Base-by-base conservation (phyloP, 257 asterid genomes). In the Scutellaria baicalensis region DNA sequence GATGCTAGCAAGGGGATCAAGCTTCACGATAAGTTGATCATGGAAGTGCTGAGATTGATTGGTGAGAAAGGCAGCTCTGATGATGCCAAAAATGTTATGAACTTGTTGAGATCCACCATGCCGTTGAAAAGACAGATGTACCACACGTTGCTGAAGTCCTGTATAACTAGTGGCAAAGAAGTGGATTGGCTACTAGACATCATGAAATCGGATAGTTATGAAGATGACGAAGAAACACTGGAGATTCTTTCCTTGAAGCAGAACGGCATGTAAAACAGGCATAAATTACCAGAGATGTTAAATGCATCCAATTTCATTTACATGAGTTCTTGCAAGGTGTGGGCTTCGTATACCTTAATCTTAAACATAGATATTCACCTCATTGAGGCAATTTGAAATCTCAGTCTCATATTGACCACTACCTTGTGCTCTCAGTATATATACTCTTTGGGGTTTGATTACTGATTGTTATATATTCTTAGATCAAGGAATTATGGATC, bases 201-300 rank as follows among this genome's bases (percentile, higher is more conserved):
- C 58, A 79, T 87, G 94, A 80, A 73, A 63, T 77, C 70, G 36
- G 91, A 88, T 66, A 70, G 74, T 43, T 75, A 78, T 48, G 81
- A 77, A 33, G 83, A 74, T 70, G 83, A 84, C 45, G 82, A 85
- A 68, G 92, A 85, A 75, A 82, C 88, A 14, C 55, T 67, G 75
- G 64, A 64, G 74, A 79, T 85, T 66, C 79, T 83, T 56, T 59
- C 81, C 40, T 48, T 74, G 72, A 67, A 61, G 62, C 63, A 69
- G 51, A 63, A 42, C 38, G 21, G 54, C 48, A 10, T 27, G 45
- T 78, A 64, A 31, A 21, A 20, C 56, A 58, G 20, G 33, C 45
- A 12, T 70, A 6, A n/a, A 18, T 49, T 73, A 64, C 27, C 2
- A 8, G 23, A 3, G 58, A 35, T 12, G 6, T 58, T 45, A n/a